A percentile compares a stretch with the other conserved stretches of the same genome.
Evolutionary conservation across 371 early-diverging fungal species (phyloP).

Genomic region (Dichotomocladium elegans): DNA sequence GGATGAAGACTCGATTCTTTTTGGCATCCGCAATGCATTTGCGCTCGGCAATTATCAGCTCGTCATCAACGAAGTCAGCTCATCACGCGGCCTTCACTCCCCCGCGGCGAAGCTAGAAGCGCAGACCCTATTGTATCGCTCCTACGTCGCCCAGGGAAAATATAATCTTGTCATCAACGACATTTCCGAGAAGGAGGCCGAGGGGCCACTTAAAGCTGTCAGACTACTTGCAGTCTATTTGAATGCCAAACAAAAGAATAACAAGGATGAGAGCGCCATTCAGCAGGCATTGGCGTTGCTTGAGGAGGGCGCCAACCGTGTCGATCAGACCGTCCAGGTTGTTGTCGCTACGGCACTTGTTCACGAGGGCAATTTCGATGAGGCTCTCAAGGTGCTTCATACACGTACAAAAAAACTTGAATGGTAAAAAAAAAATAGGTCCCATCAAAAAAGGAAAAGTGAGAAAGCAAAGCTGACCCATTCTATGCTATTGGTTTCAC

Average conservation of each 20-base stretch:
- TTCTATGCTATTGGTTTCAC: too few relatives aligned
- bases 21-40: slow-evolving; percentile 65
- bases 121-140: slow-evolving; percentile 56
- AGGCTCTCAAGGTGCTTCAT: slow-evolving; percentile 62
- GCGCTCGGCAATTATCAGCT: slow-evolving; percentile 65
- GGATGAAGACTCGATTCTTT: slow-evolving; percentile 61
- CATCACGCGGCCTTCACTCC: slow-evolving; percentile 35
- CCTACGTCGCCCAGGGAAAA: slow-evolving; percentile 66
- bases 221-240: slow-evolving; percentile 52
- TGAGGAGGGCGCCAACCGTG: slow-evolving; percentile 41
- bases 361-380: slow-evolving; percentile 42
- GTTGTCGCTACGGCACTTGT: slow-evolving; percentile 39
- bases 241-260: slow-evolving; percentile 32
- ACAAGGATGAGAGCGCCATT: slow-evolving; percentile 10
- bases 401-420: slow-evolving; percentile 75
- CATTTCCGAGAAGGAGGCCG: slow-evolving; percentile 28
- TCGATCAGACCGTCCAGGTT: slow-evolving; percentile 45
- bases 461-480: too few relatives aligned
- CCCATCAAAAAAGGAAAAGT: too few relatives aligned
- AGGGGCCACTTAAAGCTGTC: slow-evolving; percentile 48
- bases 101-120: slow-evolving; percentile 51
- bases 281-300: slow-evolving; percentile 39
- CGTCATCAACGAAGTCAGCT: slow-evolving; percentile 67
- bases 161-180: slow-evolving; percentile 58
- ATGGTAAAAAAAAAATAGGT: slow-evolving; percentile 53